Evolutionary conservation across 257 asterid genomes (phyloP), one percentile per base, ranked within the genome.

Genomic region (Primulina eburnea): DNA sequence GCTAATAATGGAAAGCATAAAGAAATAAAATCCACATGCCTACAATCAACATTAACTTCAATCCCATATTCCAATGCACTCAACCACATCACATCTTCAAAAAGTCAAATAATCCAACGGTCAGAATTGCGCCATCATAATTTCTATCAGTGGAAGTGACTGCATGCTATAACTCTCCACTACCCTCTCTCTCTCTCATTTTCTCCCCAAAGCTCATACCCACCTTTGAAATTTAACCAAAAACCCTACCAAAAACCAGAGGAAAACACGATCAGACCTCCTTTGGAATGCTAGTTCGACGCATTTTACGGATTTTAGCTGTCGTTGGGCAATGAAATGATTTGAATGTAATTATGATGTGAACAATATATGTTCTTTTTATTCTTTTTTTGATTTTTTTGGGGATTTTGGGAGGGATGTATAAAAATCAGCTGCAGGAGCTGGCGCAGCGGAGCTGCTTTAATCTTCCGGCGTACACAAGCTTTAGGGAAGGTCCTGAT

Each of bases 371-470:
- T 47, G 14, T 28, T 32, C 60, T 33, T 47, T 47, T 43, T 20
- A 4, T 34, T 3, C 30, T 63, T 32, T 16, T 4, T 37, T 64
- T 37, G 18, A 33, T 56, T 70, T 60, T 60, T 68, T 63, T 64
- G 73, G 68, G 9, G 70, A 68, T 70, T 75, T 61, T 24, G 61
- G 37, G 12, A 37, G 73, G 84, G 81, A 87, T 85, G 92, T 87
- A 85, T 76, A 90, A 90, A 87, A 90, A 88, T 82, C 96, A 87
- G 91, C 86, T 88, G 65, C 97, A 90, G 82, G 94, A 87, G 89
- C 86, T 88, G 84, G 96, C 97, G 78, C 97, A 88, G 78, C 85
- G 89, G 89, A 87, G 96, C 91, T 91, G 95, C 89, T 84, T 91
- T 84, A 89, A 89, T 76, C 81, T 86, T 78, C 97, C 96, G 71